Conservation (phyloP, 805 yeast genomes). For the Metschnikowia shivogae region DNA sequence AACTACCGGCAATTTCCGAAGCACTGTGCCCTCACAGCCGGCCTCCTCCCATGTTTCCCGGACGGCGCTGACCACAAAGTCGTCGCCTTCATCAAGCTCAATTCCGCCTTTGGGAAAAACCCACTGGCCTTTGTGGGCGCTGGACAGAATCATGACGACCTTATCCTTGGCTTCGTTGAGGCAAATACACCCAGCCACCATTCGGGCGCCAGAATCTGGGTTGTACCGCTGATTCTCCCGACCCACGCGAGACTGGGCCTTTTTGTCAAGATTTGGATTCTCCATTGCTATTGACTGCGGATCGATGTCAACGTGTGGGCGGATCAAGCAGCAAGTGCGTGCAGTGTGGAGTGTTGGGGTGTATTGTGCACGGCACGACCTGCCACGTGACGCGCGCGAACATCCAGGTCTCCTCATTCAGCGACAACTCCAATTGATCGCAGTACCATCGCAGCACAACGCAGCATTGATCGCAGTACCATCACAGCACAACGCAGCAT, state of each 20-base stretch:
- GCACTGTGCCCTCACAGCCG: conserved; percentile 71
- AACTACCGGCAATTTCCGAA: conserved; percentile 56
- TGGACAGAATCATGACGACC: conserved; percentile 76
- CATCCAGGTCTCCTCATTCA: no score
- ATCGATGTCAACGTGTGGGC: no score
- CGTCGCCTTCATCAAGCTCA: conserved; percentile 71
- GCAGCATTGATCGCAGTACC: no score
- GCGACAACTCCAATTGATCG: no score
- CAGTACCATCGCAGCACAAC: no score
- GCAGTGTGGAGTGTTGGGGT: no score
- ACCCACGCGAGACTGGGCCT: conserved; percentile 43
- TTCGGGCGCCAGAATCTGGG: conserved; percentile 65
- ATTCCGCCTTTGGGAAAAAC: conserved; percentile 95
- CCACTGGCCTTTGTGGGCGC: conserved; percentile 68
- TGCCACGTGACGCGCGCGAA: no score
- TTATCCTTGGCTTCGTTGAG: conserved; percentile 51
- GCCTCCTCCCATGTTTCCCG: conserved; percentile 99
- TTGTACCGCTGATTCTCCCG: conserved; percentile 56
- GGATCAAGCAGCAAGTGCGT: no score
- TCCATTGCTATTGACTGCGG: not conserved
- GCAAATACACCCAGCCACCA: conserved; percentile 92
- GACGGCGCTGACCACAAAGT: conserved; percentile 51
- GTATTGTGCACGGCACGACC: no score
- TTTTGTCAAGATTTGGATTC: conserved; percentile 6
- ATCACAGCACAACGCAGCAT: no score